These are phyloP conservation scores for Hypomyces perniciosus DNA, from an alignment of 2,329 filamentous ascomycete species.

Conservation along the genomic window DNA sequence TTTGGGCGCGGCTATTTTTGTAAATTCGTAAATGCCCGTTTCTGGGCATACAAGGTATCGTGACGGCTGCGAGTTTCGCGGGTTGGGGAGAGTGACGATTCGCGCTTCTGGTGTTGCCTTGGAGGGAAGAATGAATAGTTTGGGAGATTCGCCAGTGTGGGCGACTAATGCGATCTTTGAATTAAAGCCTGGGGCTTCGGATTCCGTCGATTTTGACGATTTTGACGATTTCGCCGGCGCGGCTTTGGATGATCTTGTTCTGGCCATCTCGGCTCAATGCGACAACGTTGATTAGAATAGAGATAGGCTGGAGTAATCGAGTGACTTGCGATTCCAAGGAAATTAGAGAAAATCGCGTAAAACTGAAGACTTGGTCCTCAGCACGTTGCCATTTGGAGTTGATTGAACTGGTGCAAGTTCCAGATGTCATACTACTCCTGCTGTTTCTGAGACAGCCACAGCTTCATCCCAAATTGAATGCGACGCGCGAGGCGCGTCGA, in stretches of 20 bases:
- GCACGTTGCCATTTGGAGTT: too few species aligned
- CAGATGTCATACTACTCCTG: too few species aligned
- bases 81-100: slow-evolving; percentile 55
- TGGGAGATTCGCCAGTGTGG: slow-evolving; percentile 36
- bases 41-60: slow-evolving; percentile 58
- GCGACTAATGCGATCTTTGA: slow-evolving; percentile 5
- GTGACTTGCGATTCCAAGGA: not conserved
- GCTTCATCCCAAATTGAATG: too few species aligned
- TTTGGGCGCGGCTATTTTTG: slow-evolving; percentile 47
- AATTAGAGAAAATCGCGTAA: too few species aligned
- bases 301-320: not conserved
- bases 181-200: not conserved
- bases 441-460: too few species aligned
- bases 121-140: slow-evolving; percentile 57
- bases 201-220: slow-evolving; percentile 13
- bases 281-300: not conserved
- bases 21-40: slow-evolving; percentile 61
- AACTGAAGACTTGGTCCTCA: too few species aligned
- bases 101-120: slow-evolving; percentile 47
- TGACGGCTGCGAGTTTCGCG: slow-evolving; percentile 47
- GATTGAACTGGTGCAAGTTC: too few species aligned
- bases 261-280: slow-evolving; percentile 35
- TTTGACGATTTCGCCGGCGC: slow-evolving; percentile 20
- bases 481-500: too few species aligned
- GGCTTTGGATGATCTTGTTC: slow-evolving; percentile 41